Percentiles rank a stretch among this genome's conserved stretches.
phyloP scores from a whole-genome alignment of 2,329 filamentous ascomycete species.

The Colletotrichum lupini region DNA sequence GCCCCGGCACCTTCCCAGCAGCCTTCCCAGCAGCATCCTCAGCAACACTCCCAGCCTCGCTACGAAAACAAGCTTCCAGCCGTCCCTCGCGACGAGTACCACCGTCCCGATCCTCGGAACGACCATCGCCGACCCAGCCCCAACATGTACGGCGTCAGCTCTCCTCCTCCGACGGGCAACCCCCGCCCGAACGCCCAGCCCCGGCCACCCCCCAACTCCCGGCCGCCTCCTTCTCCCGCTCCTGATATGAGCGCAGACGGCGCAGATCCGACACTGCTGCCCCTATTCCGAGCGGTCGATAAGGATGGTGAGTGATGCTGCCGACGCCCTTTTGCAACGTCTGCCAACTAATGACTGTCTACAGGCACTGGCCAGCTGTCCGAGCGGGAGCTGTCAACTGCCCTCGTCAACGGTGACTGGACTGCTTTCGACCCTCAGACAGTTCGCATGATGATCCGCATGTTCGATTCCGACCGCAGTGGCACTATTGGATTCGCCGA shows the following conservation, averaged over 20 bases:
- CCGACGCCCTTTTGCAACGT: background rate
- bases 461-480: slow-evolving; percentile 94
- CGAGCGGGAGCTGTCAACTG: slow-evolving; percentile 86
- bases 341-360: slow-evolving; percentile 20
- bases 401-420: slow-evolving; percentile 97
- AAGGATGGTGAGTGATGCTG: slow-evolving; percentile 70
- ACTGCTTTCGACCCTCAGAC: slow-evolving; percentile 93
- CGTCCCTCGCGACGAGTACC: slow-evolving; percentile 46
- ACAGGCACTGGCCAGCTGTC: slow-evolving; percentile 83
- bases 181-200: slow-evolving; percentile 56
- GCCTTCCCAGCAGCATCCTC: slow-evolving; percentile 32
- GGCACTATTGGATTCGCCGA: slow-evolving; percentile 94
- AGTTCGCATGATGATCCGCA: slow-evolving; percentile 98
- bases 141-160: slow-evolving; percentile 58
- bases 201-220: slow-evolving; percentile 66
- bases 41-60: slow-evolving; percentile 44
- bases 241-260: slow-evolving; percentile 56
- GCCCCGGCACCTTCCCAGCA: slow-evolving; percentile 33
- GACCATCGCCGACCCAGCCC: slow-evolving; percentile 29
- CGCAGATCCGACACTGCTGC: slow-evolving; percentile 80
- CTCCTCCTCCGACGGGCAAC: slow-evolving; percentile 60
- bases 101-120: slow-evolving; percentile 37
- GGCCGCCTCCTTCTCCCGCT: slow-evolving; percentile 74
- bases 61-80: slow-evolving; percentile 63
- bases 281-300: slow-evolving; percentile 91